Conservation (phyloP, 2,329 filamentous ascomycete species). For the Neonectria ditissima region DNA sequence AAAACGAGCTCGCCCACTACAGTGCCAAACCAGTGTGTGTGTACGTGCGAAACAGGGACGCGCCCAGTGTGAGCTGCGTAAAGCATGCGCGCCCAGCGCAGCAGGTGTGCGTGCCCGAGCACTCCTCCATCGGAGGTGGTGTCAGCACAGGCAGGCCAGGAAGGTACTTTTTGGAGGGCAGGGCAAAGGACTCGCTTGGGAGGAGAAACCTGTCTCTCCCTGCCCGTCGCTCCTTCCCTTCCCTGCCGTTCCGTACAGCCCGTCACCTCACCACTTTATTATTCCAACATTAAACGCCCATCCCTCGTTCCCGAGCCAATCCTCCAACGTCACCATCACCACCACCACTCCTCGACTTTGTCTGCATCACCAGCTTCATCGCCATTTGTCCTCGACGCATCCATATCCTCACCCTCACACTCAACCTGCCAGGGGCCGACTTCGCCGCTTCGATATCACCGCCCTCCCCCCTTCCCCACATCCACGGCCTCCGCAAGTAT, state of each 20-base stretch:
- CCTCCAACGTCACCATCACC: slow-evolving; percentile 11
- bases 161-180: slow-evolving; percentile 6
- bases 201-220: slow-evolving; percentile 5
- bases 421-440: not conserved
- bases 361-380: slow-evolving; percentile 3
- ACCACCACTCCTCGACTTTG: not conserved
- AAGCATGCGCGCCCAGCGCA: not conserved
- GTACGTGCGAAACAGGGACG: not conserved
- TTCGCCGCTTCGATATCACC: slow-evolving; percentile 2
- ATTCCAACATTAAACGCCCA: slow-evolving; percentile 3
- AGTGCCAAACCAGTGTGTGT: not conserved
- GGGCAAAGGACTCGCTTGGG: not conserved
- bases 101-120: not conserved
- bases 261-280: not conserved
- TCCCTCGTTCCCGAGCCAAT: slow-evolving; percentile 6
- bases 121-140: too few species aligned
- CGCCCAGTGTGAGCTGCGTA: not conserved
- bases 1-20: not conserved
- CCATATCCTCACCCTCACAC: not conserved
- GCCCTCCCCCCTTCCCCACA: slow-evolving; percentile 8
- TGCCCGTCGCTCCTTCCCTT: slow-evolving; percentile 1
- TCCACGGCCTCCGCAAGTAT: slow-evolving; percentile 33
- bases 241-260: slow-evolving; percentile 22
- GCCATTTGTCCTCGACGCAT: not conserved
- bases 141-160: not conserved